Conservation (phyloP, 257 asterid species). For the Capsicum rhomboideum region DNA sequence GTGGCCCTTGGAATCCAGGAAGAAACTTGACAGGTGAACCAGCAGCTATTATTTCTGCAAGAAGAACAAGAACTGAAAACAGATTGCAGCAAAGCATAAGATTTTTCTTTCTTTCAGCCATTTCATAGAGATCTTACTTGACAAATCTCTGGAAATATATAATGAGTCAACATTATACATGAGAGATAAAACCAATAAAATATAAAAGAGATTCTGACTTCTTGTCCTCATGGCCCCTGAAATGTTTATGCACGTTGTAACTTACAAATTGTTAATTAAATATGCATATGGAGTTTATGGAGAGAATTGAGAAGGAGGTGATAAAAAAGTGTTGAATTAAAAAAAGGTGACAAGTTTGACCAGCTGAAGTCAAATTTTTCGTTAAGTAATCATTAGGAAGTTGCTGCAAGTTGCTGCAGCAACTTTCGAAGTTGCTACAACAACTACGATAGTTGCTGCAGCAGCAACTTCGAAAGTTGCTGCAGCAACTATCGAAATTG, state of each 20-base stretch:
- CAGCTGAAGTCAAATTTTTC: too few relatives aligned
- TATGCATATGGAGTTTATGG: background rate
- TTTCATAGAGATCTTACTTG: background rate
- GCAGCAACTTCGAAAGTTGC: too few relatives aligned
- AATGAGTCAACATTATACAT: background rate
- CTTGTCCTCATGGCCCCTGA: background rate
- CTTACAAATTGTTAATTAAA: background rate
- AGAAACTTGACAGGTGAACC: conserved; percentile 11
- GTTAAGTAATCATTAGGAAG: too few relatives aligned
- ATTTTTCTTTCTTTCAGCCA: background rate
- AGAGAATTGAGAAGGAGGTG: too few relatives aligned
- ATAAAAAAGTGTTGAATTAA: too few relatives aligned
- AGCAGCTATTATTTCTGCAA: background rate
- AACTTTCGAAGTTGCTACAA: too few relatives aligned
- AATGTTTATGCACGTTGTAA: background rate
- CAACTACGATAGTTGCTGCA: too few relatives aligned
- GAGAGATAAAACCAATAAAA: background rate
- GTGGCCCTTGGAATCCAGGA: conserved; percentile 21
- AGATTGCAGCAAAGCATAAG: background rate
- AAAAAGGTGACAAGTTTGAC: too few relatives aligned
- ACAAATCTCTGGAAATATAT: background rate
- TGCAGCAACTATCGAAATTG: too few relatives aligned
- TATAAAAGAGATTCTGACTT: background rate
- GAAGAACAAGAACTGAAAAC: background rate
- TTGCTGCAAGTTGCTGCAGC: too few relatives aligned